Evolutionary conservation across 108 stramenopile genomes (phyloP), one percentile per base, ranked within the genome.

Genomic region (Skeletonema potamos): DNA sequence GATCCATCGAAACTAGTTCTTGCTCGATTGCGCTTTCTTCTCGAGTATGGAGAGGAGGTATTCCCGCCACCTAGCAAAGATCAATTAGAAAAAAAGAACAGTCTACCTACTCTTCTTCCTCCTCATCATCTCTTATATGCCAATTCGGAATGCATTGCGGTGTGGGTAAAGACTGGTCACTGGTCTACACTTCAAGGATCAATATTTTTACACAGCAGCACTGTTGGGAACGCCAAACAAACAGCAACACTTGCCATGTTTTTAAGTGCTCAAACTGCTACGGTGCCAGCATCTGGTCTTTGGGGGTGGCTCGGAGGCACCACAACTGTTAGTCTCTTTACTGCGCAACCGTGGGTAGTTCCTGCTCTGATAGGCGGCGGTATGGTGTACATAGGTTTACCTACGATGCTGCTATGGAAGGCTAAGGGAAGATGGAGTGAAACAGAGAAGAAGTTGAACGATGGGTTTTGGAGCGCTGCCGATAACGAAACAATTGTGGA

Each of bases 101-200:
- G n/a, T 63, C 11, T 41, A 68, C 43, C 32, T 36, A 58, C 48
- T 29, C 43, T 82, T n/a, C 64, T 92, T 7, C 86, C 91, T 12
- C 84, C 86, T 9, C 90, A 94, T 77, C 86, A 90, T 62, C 69
- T 87, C 7, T 55, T 94, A 27, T 73, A 89, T 41, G 84, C 93
- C 20, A 94, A 94, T 67, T 89, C 86, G 18, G 93, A 94, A 75
- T 94, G 93, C 43, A 89, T 94, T 20, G 93, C 93, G 6, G 87
- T 94, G 10, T 94, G 87, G 87, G 84, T 55, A 9, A 79, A 79
- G 44, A 79, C 78, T 11, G 78, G 78, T 20, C 78, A 72, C 24
- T 79, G 78, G 78, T 72, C 71, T 26, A 79, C 78, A 3, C 71
- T 79, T 13, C 78, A 79, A 55, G 78, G 71, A 56, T 62, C 78